A percentile compares a stretch with the other conserved stretches of the same genome.
These are phyloP conservation scores for Penicillium paneum DNA, from an alignment of 2,329 filamentous ascomycete species.

Conservation along the genomic window DNA sequence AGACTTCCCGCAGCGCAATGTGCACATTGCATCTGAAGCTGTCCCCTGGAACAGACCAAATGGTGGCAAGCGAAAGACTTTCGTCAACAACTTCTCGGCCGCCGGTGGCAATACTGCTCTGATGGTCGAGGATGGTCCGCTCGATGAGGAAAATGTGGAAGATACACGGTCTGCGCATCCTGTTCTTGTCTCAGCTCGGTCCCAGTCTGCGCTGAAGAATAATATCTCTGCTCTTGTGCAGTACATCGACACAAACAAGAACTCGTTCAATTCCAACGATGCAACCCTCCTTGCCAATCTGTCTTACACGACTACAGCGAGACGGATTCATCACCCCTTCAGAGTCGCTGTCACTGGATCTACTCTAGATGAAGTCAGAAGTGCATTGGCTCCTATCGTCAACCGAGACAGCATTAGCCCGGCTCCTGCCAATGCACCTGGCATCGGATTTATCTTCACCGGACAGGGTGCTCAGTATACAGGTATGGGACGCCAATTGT, in stretches of 20 bases:
- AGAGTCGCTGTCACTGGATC: constrained; percentile 26
- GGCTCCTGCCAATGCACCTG: constrained; percentile 21
- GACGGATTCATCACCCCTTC: constrained; percentile 44
- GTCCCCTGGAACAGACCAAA: constrained; percentile 35
- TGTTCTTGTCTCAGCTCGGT: constrained; percentile 59
- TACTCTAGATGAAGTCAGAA: constrained; percentile 18
- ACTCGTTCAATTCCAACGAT: constrained; percentile 21
- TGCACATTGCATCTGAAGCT: constrained; percentile 48
- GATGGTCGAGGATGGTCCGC: constrained; percentile 58
- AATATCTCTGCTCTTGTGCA: constrained; percentile 57
- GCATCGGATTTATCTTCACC: constrained; percentile 32
- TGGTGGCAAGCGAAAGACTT: constrained; percentile 40
- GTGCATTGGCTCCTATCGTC: constrained; percentile 16
- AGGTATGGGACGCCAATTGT: constrained; percentile 31
- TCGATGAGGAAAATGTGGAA: constrained; percentile 17
- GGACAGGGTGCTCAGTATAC: constrained; percentile 41
- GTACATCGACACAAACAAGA: constrained; percentile 55
- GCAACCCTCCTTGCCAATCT: constrained; percentile 54
- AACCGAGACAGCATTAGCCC: constrained; percentile 19
- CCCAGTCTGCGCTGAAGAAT: constrained; percentile 44
- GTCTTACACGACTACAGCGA: constrained; percentile 66
- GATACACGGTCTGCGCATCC: constrained; percentile 59
- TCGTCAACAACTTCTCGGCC: constrained; percentile 68
- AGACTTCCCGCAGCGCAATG: constrained; percentile 43
- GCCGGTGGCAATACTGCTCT: constrained; percentile 69